Conservation (phyloP, 352 stramenopile genomes). For the Phytophthora multivora region DNA sequence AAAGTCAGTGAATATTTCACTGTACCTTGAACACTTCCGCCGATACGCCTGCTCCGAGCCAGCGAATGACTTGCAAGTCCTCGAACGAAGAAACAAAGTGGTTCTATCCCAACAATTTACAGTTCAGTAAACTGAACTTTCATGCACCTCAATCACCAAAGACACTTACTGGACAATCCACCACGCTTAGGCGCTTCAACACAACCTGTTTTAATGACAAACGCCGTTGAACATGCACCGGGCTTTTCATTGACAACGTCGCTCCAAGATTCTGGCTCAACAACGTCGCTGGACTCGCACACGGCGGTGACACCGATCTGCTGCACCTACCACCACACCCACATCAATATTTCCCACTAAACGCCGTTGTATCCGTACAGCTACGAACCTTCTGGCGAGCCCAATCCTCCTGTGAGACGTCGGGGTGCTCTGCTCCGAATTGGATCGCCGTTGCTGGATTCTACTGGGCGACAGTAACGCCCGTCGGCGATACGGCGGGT, state of each 20-base stretch:
- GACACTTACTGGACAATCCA: slow-evolving; percentile 28
- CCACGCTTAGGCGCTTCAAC: slow-evolving; percentile 31
- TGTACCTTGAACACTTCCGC: slow-evolving; percentile 73
- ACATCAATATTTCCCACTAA: background rate
- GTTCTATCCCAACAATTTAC: slow-evolving; percentile 23
- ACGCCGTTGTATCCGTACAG: background rate
- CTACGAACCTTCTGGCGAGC: slow-evolving; percentile 21
- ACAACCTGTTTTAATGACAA: slow-evolving; percentile 29
- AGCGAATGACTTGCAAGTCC: slow-evolving; percentile 56
- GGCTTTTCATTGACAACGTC: slow-evolving; percentile 50
- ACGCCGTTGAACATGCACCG: slow-evolving; percentile 16
- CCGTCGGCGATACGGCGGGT: slow-evolving; percentile 18
- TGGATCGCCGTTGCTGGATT: slow-evolving; percentile 18
- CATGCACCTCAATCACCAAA: background rate
- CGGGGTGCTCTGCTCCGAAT: slow-evolving; percentile 26
- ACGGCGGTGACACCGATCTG: slow-evolving; percentile 33
- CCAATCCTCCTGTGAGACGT: slow-evolving; percentile 12
- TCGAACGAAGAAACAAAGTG: slow-evolving; percentile 47
- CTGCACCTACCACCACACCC: slow-evolving; percentile 9
- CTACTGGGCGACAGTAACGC: slow-evolving; percentile 19
- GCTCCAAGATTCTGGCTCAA: slow-evolving; percentile 43
- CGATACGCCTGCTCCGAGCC: slow-evolving; percentile 71
- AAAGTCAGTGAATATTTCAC: background rate
- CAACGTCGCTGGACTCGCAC: slow-evolving; percentile 46
- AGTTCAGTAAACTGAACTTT: slow-evolving; percentile 1